These are phyloP conservation scores for Hibiscus trionum DNA, from an alignment of 345 rosid genomes.

Conservation along the genomic window DNA sequence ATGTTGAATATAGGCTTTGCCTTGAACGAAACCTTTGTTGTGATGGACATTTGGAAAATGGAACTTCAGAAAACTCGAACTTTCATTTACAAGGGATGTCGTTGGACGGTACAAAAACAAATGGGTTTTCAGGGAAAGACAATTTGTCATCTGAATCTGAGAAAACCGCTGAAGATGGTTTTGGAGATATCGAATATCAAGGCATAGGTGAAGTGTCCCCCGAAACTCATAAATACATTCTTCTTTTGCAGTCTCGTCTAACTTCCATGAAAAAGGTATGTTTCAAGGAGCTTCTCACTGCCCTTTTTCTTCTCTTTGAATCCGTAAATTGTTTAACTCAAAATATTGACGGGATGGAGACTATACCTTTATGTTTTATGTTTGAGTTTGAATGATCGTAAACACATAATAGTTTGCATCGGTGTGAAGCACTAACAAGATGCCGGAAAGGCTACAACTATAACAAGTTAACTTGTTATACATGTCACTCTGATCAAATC, in stretches of 20 bases:
- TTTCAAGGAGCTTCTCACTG: not conserved
- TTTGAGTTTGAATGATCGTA: no score
- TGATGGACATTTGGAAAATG: constrained; percentile 39
- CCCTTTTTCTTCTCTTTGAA: not conserved
- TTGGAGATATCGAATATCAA: constrained; percentile 28
- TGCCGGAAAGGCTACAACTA: not conserved
- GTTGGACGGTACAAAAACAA: constrained; percentile 24
- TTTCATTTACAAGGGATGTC: constrained; percentile 32
- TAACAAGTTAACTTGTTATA: not conserved
- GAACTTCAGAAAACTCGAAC: constrained; percentile 26
- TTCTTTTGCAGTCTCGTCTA: constrained; percentile 63
- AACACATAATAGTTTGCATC: not conserved
- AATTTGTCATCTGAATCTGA: constrained; percentile 26
- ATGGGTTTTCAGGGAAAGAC: constrained; percentile 23
- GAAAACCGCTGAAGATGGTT: constrained; percentile 21
- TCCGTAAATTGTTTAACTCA: not conserved
- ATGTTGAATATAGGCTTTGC: constrained; percentile 90
- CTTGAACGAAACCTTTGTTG: constrained; percentile 71
- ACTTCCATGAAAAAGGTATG: constrained; percentile 68
- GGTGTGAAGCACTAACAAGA: not conserved
- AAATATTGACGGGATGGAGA: not conserved
- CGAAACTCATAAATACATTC: constrained; percentile 64
- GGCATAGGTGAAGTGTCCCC: constrained; percentile 55
- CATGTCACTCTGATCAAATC: not conserved
- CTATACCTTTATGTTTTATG: not conserved